Evolutionary conservation across 805 yeast genomes (phyloP).

Genomic region (Suhomyces prunicola): DNA sequence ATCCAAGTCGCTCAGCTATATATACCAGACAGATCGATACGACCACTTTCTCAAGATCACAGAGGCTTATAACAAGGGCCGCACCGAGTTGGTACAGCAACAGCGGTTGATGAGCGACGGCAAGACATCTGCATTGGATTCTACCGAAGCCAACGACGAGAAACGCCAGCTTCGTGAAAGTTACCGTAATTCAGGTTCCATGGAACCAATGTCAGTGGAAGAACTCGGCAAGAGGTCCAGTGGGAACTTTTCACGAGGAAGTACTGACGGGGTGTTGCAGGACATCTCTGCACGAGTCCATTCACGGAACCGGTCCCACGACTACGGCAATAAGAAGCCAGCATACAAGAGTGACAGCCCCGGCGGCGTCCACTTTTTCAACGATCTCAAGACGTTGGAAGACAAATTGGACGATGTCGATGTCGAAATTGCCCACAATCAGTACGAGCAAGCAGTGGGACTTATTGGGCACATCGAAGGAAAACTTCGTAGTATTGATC

Average conservation of each 20-base stretch:
- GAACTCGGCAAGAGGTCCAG: conserved; percentile 29
- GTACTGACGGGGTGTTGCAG: conserved; percentile 47
- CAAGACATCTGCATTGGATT: conserved; percentile 10
- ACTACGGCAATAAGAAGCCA: conserved; percentile 23
- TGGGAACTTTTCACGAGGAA: conserved; percentile 23
- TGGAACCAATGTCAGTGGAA: conserved; percentile 24
- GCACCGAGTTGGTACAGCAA: conserved; percentile 44
- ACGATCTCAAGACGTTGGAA: conserved; percentile 52
- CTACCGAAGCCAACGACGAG: conserved; percentile 28
- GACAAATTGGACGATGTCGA: conserved; percentile 68
- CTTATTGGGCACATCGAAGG: conserved; percentile 36
- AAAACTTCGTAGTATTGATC: conserved; percentile 28
- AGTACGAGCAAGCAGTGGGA: conserved; percentile 47
- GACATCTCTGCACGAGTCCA: conserved; percentile 62
- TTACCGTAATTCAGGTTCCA: conserved; percentile 51
- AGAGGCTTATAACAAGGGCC: conserved; percentile 57
- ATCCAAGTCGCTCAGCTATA: conserved; percentile 47
- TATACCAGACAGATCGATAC: conserved; percentile 58
- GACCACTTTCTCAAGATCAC: conserved; percentile 56
- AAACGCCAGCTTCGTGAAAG: conserved; percentile 39
- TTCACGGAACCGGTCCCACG: conserved; percentile 53
- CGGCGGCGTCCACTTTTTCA: conserved; percentile 31
- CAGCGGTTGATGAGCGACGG: conserved; percentile 23
- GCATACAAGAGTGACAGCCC: conserved; percentile 16
- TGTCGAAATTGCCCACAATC: conserved; percentile 59